Evolutionary conservation across 352 stramenopile species (phyloP), one percentile per base, ranked within the genome.

Genomic region (Pythium plurisporium): DNA sequence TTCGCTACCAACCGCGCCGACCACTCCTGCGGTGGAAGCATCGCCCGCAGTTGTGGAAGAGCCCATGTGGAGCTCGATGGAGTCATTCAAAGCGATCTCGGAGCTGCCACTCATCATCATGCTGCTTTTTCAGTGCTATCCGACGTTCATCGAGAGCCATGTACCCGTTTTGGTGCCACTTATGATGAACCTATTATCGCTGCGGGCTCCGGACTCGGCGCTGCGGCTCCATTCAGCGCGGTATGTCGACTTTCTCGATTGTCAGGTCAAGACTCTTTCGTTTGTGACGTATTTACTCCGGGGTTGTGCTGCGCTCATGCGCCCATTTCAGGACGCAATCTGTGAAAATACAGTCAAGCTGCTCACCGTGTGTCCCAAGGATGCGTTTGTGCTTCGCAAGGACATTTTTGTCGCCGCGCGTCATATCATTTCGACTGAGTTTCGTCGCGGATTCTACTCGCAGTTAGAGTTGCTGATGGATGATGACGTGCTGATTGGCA

Each of bases 31-130:
- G 38, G n/a, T 14, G 31, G 31, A n/a, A n/a, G 31, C 31, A 37
- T 14, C 19, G 38, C 38, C 38, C 20, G 34, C 36, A 8, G 23
- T 31, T 11, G 36, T 31, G 1, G 64, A 66, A 38, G 74, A 89
- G n/a, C 67, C 64, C 5, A 71, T 96, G 8, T 90, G 76, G 55
- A 86, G 75, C 60, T 91, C 83, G 59, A 74, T 93, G 57, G 87
- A 97, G 62, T 97, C 90, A 30, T 98, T 97, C 70, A 96, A 95
- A 64, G 95, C 98, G 17, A 87, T 99, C 40, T 97, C 91, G 6
- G 97, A 99, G 73, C 90, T 96, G 54, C 96, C 96, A n/a, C 71
- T 98, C 38, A 98, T 98, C 69, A 96, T 99, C 55, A 99, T 99
- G 92, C 72, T 99, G 43, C 86, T 99, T 34, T 99, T 99, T 59